A percentile compares a stretch with the other conserved stretches of the same genome.
Conservation (phyloP, 164 flowering plant species). For the Umbilicus rupestris region DNA sequence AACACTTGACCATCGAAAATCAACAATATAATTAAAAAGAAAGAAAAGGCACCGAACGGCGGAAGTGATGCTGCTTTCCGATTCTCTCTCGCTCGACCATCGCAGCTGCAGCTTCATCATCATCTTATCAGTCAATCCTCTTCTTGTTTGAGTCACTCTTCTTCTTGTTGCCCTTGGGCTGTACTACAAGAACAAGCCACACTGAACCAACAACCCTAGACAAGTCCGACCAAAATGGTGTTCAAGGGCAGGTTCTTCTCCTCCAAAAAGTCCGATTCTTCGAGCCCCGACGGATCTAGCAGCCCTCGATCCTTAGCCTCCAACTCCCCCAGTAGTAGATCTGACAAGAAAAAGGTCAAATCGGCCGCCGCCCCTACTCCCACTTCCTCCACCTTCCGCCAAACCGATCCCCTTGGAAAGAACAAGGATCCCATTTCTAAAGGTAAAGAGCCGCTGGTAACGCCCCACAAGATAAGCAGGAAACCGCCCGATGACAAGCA, state of each 20-base stretch:
- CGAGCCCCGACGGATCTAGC: slow-evolving; percentile 68
- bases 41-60: background rate
- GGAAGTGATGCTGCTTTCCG: background rate
- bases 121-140: background rate
- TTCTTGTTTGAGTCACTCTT: background rate
- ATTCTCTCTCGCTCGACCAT: background rate
- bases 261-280: slow-evolving; percentile 72
- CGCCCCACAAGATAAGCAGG: slow-evolving; percentile 12
- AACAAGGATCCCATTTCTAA: slow-evolving; percentile 14
- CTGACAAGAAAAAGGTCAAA: slow-evolving; percentile 76
- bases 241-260: slow-evolving; percentile 91
- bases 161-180: background rate
- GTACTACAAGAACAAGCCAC: background rate
- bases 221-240: slow-evolving; percentile 37
- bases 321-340: slow-evolving; percentile 58
- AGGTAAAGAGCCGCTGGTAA: slow-evolving; percentile 8
- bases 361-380: slow-evolving; percentile 26
- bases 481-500: slow-evolving; percentile 21
- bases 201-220: background rate
- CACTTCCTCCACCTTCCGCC: background rate
- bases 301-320: slow-evolving; percentile 63
- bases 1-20: too few species aligned
- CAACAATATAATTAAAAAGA: too few species aligned
- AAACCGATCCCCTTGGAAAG: background rate
- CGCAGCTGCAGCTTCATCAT: background rate